Evolutionary conservation across 176 grass and related monocot species (phyloP), one percentile per base, ranked within the genome.

Genomic region (Triticum timopheevii): DNA sequence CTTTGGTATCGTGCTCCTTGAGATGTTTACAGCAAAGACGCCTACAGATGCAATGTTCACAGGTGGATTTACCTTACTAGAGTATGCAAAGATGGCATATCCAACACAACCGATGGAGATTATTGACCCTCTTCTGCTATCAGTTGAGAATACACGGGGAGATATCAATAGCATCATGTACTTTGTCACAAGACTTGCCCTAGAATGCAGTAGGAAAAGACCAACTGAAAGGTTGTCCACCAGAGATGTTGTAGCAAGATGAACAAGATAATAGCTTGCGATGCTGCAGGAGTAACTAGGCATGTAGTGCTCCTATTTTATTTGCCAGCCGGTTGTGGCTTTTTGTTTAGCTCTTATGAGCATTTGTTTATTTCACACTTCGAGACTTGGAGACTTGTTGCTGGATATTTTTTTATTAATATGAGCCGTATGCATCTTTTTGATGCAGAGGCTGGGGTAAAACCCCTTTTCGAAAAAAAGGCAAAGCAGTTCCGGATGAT

Each of bases 1-100:
- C 86, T 91, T 80, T 75, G 81, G 90, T 61, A 91, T 91, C 30
- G 38, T 91, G 25, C 66, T 91, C 38, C 58, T 87, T 19, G 86
- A 91, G 25, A 91, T 91, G 85, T 81, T 91, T 38, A 91, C 85
- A 8, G 81, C 81, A 49, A 91, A 70, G 80, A 22, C 80, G 9
- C 89, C 85, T 22, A 76, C 76, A 23, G 22, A 88, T 77, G 89
- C n/a, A 5, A 81, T 28, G 47, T 91, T 91, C 10, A 81, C 31
- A 3, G 76, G 76, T 27, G 81, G 81, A 12, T 38, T 91, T 15
- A 85, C 25, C 59, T 68, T 91, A 38, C 76, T 49, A 27, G 33
- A 16, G 23, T 84, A 80, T 65, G 80, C 83, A 70, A 35, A 83
- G 25, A 17, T 50, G 50, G 64, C 81, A 42, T 61, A 87, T 66